Evolutionary conservation across 495 filamentous ascomycete genomes (phyloP), one percentile per base, ranked within the genome.

Genomic region (Penicillium longicatenatum): DNA sequence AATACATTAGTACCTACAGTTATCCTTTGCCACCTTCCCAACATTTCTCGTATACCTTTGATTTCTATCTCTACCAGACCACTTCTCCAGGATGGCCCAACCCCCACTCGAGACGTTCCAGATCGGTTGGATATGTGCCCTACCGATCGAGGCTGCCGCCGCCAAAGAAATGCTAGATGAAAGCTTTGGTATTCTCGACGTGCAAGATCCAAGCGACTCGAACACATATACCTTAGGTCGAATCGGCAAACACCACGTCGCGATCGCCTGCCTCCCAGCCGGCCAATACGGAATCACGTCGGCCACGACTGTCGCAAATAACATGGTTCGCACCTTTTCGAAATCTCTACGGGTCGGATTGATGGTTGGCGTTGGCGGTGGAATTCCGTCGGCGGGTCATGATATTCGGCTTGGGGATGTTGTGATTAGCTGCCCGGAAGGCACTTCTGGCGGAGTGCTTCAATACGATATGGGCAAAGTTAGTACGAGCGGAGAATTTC

Each of bases 101-200:
- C 26, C 26, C 7, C 26, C 26, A 26, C 41, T 52, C 55, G 24
- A 11, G 22, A 52, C 4, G 4, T 60, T 60, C 31, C 51, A 60
- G 29, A 56, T 55, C 6, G 58, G 58, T 26, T 61, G 58, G 53
- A 49, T 55, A 1, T 55, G 53, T 30, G 53, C 53, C 2, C 21
- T 55, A 4, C 52, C 62, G 7, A 57, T 63, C 14, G 81, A 84
- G 59, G 51, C 61, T 7, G 66, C 75, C 17, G 81, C 81, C 1
- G 80, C 75, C 2, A 45, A 41, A 22, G 65, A 65, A 17, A 74
- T 80, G 61, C 71, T 85, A 3, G 81, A 86, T 55, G 73, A 54
- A 70, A 10, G 7, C 26, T 74, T 82, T 59, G 61, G 60, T 6
- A 12, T 35, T n/a, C 61, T 74, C 19, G 53, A 59, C 0, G 59